Conservation (phyloP, 352 stramenopile genomes). For the Globisporangium recalcitrans region DNA sequence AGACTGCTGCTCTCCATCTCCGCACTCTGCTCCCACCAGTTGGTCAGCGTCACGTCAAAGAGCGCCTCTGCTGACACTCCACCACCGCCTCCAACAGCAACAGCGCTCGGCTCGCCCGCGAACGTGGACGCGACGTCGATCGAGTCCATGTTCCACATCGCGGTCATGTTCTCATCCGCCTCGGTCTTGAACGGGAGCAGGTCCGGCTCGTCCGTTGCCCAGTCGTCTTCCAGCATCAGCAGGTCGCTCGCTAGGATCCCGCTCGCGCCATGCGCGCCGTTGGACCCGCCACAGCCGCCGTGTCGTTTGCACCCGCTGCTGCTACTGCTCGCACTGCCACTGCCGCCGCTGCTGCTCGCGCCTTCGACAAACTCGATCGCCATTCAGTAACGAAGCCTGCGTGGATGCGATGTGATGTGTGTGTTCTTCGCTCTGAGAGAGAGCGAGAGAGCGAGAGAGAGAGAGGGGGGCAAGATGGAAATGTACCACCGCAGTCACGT, state of each 20-base stretch:
- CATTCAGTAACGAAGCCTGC: constrained; percentile 5
- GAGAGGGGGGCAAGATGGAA: background rate
- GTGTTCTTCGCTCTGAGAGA: too few relatives aligned
- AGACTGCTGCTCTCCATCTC: background rate
- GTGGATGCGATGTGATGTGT: background rate
- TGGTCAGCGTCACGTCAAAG: constrained; percentile 8
- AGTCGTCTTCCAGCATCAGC: constrained; percentile 22
- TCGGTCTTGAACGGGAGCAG: constrained; percentile 12
- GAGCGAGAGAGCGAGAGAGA: too few relatives aligned
- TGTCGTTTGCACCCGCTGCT: background rate
- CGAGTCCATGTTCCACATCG: constrained; percentile 29
- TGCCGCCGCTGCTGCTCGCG: constrained; percentile 6
- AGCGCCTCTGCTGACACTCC: too few relatives aligned
- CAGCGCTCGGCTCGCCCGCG: constrained; percentile 14
- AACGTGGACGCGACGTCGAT: constrained; percentile 16
- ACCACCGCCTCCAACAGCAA: background rate
- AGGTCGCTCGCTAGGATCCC: background rate
- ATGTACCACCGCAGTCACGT: background rate
- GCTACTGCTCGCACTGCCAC: background rate
- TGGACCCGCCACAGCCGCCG: background rate
- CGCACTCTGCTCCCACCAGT: constrained; percentile 9
- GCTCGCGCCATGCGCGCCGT: background rate
- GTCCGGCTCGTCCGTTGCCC: constrained; percentile 17
- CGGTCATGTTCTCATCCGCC: constrained; percentile 23
- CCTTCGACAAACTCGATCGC: constrained; percentile 18